Conservation (phyloP, 2,329 filamentous ascomycete species). For the Beauveria sp. region DNA sequence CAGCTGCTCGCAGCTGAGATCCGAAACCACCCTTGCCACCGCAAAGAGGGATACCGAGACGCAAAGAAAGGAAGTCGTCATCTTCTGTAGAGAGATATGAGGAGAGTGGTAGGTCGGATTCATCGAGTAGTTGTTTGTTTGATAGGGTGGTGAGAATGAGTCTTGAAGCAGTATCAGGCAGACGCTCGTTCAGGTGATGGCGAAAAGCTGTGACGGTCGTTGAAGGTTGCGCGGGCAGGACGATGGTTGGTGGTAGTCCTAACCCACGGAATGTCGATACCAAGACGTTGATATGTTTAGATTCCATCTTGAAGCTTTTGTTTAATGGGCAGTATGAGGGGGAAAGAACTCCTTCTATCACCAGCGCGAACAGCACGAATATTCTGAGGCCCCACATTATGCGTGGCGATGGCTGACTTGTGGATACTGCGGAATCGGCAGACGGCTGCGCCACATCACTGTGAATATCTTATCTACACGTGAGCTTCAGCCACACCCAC, state of each 20-base stretch:
- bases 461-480: conserved; percentile 23
- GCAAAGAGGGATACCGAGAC: conserved; percentile 68
- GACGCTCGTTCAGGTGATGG: conserved; percentile 50
- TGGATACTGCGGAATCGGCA: neutral
- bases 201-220: conserved; percentile 63
- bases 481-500: conserved; percentile 22
- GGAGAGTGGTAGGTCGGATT: conserved; percentile 48
- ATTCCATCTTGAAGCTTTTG: conserved; percentile 39
- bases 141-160: conserved; percentile 76
- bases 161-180: conserved; percentile 48
- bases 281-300: conserved; percentile 65
- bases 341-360: neutral
- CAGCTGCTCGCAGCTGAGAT: conserved; percentile 90
- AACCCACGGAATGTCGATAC: conserved; percentile 79
- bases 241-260: conserved; percentile 72
- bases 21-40: conserved; percentile 98
- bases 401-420: neutral
- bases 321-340: neutral
- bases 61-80: conserved; percentile 72
- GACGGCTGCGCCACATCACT: neutral
- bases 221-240: conserved; percentile 61
- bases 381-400: neutral
- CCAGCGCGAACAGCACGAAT: neutral
- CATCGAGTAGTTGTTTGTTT: conserved; percentile 59
- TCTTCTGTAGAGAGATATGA: conserved; percentile 48